Evolutionary conservation across 176 grass and related monocot genomes (phyloP), one percentile per base, ranked within the genome.

Genomic region (Tillandsia leiboldiana): DNA sequence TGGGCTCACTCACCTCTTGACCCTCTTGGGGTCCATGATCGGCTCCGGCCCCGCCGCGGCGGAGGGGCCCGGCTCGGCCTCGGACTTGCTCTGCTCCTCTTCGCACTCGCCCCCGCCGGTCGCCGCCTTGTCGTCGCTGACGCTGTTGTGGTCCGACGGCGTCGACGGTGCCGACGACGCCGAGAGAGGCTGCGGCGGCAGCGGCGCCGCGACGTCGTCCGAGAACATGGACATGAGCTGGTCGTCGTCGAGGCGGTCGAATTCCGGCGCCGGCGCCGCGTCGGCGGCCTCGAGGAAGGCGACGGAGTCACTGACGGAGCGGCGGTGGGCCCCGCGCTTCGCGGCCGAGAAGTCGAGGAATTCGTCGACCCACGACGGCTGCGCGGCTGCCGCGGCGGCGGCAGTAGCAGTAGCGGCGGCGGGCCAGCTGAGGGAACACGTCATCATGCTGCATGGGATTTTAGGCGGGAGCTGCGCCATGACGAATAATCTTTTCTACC

Each of bases 161-260:
- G 70, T 83, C 70, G 28, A 78, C 70, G 70, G 83, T 59, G 12
- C 77, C 77, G 33, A 87, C 50, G 71, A 87, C 76, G 68, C 76
- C 82, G 8, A 83, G 76, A 64, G 69, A 72, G 2, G 18, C 76
- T 1, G 76, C 85, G 15, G 79, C 85, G 72, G 68, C 68, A 8
- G 68, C 49, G 76, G 68, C 65, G 80, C 82, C 49, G 72, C 79
- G 72, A 14, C 70, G 73, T 70, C 11, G 48, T 81, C 70, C 66
- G 81, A 89, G 81, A 99, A 99, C 89, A 99, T 99, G 82, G 86
- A 90, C 84, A 99, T 87, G 84, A 99, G 89, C 79, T 99, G 94
- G 50, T 99, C 87, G 51, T 99, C 94, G 26, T 99, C 94, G 20
- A 99, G 80, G 24, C 89, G 72, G 82, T 99, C 94, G 71, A 99